Percentiles rank a stretch among this genome's conserved stretches.
These are phyloP conservation scores for Annulohypoxylon bovei DNA, from an alignment of 495 filamentous ascomycete species.

Conservation along the genomic window DNA sequence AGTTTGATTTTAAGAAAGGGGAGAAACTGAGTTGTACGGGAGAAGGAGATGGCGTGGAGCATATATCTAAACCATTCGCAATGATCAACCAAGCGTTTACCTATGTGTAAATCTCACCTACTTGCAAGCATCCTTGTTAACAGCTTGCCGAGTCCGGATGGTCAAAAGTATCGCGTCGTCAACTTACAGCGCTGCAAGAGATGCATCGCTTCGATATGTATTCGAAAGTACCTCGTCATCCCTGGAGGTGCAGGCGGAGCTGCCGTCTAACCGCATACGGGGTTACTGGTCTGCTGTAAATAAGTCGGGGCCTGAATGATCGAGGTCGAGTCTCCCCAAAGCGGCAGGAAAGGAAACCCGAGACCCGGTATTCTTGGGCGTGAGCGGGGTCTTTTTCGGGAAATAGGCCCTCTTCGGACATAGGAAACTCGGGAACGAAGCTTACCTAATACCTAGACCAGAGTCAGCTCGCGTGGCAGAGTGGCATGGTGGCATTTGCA, in stretches of 20 bases:
- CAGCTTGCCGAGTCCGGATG: slow-evolving; percentile 28
- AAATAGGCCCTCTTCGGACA: slow-evolving; percentile 32
- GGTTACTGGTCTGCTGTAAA: background rate
- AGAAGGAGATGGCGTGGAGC: slow-evolving; percentile 21
- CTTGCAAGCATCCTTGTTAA: slow-evolving; percentile 25
- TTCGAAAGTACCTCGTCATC: slow-evolving; percentile 35
- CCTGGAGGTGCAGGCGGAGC: slow-evolving; percentile 40
- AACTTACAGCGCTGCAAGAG: slow-evolving; percentile 23
- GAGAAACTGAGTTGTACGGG: slow-evolving; percentile 11
- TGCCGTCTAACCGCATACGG: slow-evolving; percentile 39
- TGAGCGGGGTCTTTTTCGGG: slow-evolving; percentile 33
- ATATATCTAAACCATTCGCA: slow-evolving; percentile 37
- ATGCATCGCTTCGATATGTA: slow-evolving; percentile 32
- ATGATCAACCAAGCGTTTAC: slow-evolving; percentile 21
- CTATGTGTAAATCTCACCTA: slow-evolving; percentile 30
- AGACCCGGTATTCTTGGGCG: slow-evolving; percentile 26
- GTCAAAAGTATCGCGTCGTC: slow-evolving; percentile 15
- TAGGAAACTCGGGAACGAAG: slow-evolving; percentile 33
- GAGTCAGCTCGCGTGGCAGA: slow-evolving; percentile 31
- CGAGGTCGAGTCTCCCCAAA: slow-evolving; percentile 13
- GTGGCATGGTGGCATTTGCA: slow-evolving; percentile 4
- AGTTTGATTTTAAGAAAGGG: background rate
- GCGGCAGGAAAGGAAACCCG: slow-evolving; percentile 25
- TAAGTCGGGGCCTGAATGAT: slow-evolving; percentile 10
- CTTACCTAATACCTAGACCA: slow-evolving; percentile 16